Evolutionary conservation across 352 stramenopile genomes (phyloP).

Genomic region (Pythium insidiosum): DNA sequence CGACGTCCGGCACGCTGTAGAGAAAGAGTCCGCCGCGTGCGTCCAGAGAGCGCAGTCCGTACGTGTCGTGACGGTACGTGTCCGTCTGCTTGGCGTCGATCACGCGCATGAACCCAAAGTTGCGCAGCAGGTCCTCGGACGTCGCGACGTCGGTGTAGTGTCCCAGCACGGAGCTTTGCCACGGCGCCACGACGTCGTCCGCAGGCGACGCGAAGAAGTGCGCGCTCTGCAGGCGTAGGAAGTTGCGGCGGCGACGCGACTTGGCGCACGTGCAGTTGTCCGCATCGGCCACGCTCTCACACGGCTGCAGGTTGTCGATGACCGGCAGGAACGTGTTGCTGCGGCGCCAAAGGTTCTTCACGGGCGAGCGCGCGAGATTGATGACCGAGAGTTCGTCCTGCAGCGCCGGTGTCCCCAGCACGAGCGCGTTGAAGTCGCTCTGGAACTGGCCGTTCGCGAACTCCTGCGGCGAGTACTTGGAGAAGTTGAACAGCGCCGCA

Average conservation of each 20-base stretch:
- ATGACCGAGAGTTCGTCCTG: slow-evolving; percentile 23
- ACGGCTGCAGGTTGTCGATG: slow-evolving; percentile 27
- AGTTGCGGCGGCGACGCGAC: slow-evolving; percentile 24
- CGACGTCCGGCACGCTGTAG: slow-evolving; percentile 12
- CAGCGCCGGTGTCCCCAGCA: slow-evolving; percentile 17
- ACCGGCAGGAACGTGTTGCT: slow-evolving; percentile 26
- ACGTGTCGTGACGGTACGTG: slow-evolving; percentile 32
- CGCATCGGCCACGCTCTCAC: slow-evolving; percentile 2
- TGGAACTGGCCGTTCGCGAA: slow-evolving; percentile 23
- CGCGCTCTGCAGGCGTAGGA: slow-evolving; percentile 9
- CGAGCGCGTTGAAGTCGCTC: slow-evolving; percentile 18
- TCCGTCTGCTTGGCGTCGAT: slow-evolving; percentile 22
- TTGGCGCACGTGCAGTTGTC: neutral
- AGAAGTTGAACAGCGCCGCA: slow-evolving; percentile 20
- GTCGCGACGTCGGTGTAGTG: slow-evolving; percentile 24
- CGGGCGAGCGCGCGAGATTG: slow-evolving; percentile 29
- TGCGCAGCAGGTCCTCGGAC: slow-evolving; percentile 15
- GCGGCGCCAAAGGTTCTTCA: slow-evolving; percentile 6
- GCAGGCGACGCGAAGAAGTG: slow-evolving; percentile 29
- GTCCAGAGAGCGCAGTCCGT: slow-evolving; percentile 24
- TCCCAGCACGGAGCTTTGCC: slow-evolving; percentile 24
- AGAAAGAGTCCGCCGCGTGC: slow-evolving; percentile 15
- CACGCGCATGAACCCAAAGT: slow-evolving; percentile 20
- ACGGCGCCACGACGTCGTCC: slow-evolving; percentile 28
- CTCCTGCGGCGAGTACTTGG: slow-evolving; percentile 14